Evolutionary conservation across 495 filamentous ascomycete genomes (phyloP), one percentile per base, ranked within the genome.

Genomic region (Paragyromitra xinjiangensis): DNA sequence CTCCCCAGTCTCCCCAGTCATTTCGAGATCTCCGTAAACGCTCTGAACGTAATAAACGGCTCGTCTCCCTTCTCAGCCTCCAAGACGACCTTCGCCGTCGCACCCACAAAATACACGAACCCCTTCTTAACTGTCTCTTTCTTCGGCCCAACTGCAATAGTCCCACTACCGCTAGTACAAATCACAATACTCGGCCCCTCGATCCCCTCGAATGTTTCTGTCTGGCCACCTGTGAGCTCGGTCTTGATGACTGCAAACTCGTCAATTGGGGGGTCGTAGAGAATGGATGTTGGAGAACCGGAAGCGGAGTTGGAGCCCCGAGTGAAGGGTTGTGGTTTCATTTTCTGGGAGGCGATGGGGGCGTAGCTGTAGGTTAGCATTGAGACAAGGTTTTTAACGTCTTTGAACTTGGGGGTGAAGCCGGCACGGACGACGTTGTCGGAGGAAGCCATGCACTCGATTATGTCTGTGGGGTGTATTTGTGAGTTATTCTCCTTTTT

Each of bases 371-470:
- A 99, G 0, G 95, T 98, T 68, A 99, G 86, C 92, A 97, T 97
- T 74, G 87, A 86, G 45, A 94, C 92, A n/a, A 99, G 87, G 2
- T 93, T 98, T 59, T 90, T 87, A 58, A 97, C 93, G 79, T 99
- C 95, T 86, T 98, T 97, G 88, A 95, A 98, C 84, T 99, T 99
- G 9, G 95, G 95, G 0, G 95, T 99, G 83, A 99, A 94, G 22
- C 95, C 95, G 1, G 95, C 95, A 42, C 95, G 94, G 24, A 99
- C 94, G 6, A 99, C 95, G 77, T 99, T 99, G 85, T 99, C 95
- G 44, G 93, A 96, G 24, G 93, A 92, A 1, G 95, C 95, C 95
- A 99, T 99, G 87, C 95, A 98, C 85, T 99, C 95, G 79, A 99
- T 94, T 80, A 99, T 97, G 73, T 99, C 95, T 83, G 26, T 12